Percentiles rank a stretch among this genome's conserved stretches.
phyloP scores from a whole-genome alignment of 2,329 filamentous ascomycete species.

The Neofusicoccum kwambonambiense region DNA sequence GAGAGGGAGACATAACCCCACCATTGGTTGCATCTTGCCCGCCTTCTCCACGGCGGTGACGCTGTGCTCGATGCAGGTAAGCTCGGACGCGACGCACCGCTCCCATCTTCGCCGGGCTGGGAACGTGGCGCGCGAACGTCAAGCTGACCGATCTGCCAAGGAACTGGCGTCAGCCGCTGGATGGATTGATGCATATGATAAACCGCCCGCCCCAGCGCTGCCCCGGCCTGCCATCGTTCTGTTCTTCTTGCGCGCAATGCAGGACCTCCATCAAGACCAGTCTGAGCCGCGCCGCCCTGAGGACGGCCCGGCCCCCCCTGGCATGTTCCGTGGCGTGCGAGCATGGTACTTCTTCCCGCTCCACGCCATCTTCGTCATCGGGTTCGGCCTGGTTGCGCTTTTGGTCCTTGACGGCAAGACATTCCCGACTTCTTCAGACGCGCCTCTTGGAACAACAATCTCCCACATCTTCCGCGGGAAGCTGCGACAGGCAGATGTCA shows the following conservation, averaged over 20 bases:
- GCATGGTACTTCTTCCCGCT: constrained; percentile 14
- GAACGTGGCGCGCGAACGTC: background rate
- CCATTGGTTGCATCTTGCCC: background rate
- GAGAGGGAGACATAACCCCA: too few relatives aligned
- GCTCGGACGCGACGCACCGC: background rate
- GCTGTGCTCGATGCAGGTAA: constrained; percentile 12
- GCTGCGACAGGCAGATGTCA: constrained; percentile 12
- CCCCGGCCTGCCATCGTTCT: background rate
- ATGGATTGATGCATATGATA: background rate
- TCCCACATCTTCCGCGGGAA: background rate
- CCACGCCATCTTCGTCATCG: background rate
- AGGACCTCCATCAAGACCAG: background rate
- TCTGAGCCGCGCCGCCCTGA: background rate
- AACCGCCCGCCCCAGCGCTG: background rate
- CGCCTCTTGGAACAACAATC: background rate
- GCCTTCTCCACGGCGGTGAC: background rate
- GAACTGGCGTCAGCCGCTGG: background rate
- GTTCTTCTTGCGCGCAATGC: background rate
- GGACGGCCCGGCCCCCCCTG: background rate
- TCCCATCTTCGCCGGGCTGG: background rate
- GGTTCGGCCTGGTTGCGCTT: background rate
- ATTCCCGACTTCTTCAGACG: background rate
- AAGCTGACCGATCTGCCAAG: background rate
- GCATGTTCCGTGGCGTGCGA: background rate
- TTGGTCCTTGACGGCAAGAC: background rate